These are phyloP conservation scores for Trichosanthes cucumerina DNA, from an alignment of 306 rosid genomes.

Conservation along the genomic window DNA sequence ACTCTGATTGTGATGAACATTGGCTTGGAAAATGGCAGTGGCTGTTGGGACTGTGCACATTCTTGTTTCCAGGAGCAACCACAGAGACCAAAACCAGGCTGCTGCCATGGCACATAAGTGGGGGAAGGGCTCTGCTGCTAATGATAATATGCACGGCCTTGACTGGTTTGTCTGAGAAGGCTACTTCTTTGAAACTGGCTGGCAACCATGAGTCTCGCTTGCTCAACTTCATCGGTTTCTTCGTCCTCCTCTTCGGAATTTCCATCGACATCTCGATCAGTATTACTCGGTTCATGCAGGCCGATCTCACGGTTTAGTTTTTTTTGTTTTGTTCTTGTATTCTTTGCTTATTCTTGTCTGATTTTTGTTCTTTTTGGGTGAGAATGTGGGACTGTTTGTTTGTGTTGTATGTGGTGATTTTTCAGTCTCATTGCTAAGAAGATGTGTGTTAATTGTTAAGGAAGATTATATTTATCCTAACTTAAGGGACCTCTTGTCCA, in stretches of 20 bases:
- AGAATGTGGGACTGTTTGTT: background rate
- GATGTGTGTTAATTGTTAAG: background rate
- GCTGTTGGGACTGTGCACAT: conserved; percentile 39
- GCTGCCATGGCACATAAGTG: conserved; percentile 48
- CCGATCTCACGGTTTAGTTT: background rate
- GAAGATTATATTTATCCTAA: background rate
- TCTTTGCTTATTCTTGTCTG: background rate
- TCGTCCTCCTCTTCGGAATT: conserved; percentile 65
- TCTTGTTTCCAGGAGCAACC: conserved; percentile 34
- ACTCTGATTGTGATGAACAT: background rate
- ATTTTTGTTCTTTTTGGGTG: background rate
- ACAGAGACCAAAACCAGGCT: background rate
- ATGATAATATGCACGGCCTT: conserved; percentile 69
- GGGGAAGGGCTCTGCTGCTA: conserved; percentile 56
- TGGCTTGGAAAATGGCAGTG: conserved; percentile 41
- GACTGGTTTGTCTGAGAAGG: conserved; percentile 62
- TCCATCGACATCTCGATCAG: conserved; percentile 43
- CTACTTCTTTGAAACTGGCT: conserved; percentile 12
- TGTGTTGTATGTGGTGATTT: background rate
- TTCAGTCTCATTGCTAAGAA: background rate
- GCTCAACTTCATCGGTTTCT: conserved; percentile 49
- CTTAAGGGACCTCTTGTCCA: background rate
- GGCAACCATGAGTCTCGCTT: conserved; percentile 20
- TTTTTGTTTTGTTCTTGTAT: background rate
- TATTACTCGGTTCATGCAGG: conserved; percentile 11